Percentiles rank a stretch among this genome's conserved stretches.
Evolutionary conservation across 495 filamentous ascomycete species (phyloP).

Genomic region (Aspergillus mulundensis): DNA sequence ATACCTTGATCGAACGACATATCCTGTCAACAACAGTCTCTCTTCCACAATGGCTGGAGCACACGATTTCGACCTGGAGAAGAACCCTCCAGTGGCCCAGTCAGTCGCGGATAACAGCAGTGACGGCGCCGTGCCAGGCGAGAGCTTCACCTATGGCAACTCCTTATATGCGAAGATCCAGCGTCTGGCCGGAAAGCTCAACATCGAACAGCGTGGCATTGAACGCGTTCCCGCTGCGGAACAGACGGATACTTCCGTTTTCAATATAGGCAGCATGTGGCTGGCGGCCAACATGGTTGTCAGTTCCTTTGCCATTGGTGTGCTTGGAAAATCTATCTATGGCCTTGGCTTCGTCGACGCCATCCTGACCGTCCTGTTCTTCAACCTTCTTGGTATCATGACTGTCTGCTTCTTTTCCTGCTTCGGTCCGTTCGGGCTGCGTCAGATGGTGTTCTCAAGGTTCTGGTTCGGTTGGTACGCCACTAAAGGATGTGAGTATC

Average conservation of each 20-base stretch:
- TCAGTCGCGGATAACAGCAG: conserved; percentile 44
- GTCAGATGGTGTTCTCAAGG: conserved; percentile 82
- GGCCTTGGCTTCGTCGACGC: conserved; percentile 69
- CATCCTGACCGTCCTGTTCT: conserved; percentile 71
- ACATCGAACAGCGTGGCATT: conserved; percentile 75
- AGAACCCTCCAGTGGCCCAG: conserved; percentile 35
- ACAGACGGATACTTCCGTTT: conserved; percentile 60
- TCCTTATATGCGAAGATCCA: conserved; percentile 63
- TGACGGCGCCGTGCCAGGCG: conserved; percentile 54
- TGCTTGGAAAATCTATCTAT: conserved; percentile 64
- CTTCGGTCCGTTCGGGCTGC: conserved; percentile 77
- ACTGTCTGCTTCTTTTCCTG: conserved; percentile 79
- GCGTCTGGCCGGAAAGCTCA: conserved; percentile 62
- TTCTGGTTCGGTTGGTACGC: conserved; percentile 76
- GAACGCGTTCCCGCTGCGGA: conserved; percentile 76
- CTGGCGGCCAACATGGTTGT: conserved; percentile 81
- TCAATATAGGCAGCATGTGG: conserved; percentile 77
- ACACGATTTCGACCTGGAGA: conserved; percentile 35
- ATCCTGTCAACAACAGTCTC: neutral
- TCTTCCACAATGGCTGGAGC: conserved; percentile 23
- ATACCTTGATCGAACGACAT: neutral
- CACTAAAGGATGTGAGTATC: conserved; percentile 64
- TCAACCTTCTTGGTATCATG: conserved; percentile 70
- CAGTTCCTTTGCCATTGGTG: conserved; percentile 76
- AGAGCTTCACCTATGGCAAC: conserved; percentile 60